Evolutionary conservation across 2,329 filamentous ascomycete genomes (phyloP), one percentile per base, ranked within the genome.

Genomic region (Calonectria pseudoturangicola): DNA sequence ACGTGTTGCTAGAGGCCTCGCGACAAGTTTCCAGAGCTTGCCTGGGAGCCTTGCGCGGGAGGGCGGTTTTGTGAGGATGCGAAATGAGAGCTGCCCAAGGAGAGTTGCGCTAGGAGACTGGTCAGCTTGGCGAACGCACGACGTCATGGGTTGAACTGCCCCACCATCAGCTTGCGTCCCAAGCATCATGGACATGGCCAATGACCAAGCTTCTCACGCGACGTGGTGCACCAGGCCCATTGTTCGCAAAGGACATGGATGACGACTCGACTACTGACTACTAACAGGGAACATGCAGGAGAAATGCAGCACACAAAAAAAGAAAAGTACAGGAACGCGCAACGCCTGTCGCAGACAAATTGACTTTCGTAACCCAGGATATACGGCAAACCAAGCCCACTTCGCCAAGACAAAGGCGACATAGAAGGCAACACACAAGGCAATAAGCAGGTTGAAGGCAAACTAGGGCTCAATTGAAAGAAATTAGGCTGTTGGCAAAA

Each of bases 91-190:
- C 28, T 47, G 65, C 25, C 36, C 33, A 12, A 47, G 16, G 16
- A 41, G 25, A 45, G 63, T 56, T 47, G 54, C 51, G 66, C 43
- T 63, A 58, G 58, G 41, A 36, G 39, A 27, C 41, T 33, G 56
- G 69, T 50, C 65, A 63, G 33, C 48, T 58, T 43, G 65, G 58
- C 72, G 43, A 67, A 67, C 65, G 64, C 65, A 72, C 74, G 78
- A 79, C 78, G 78, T 79, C 78, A 79, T 79, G 65, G 54, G 39
- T 41, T 62, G 39, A 48, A 54, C 56, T 18, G 70, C 70, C 70
- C 70, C 70, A 72, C 70, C 56, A 47, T 51, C 67, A 67, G 39
- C 60, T 58, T 58, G 58, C 39, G 51, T 39, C 30, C 48, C 28
- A 21, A 50, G 66, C 66, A 60, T 62, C 51, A 68, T 66, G 28